phyloP scores from a whole-genome alignment of 371 early-diverging fungal species.

The Mucor indicus region DNA sequence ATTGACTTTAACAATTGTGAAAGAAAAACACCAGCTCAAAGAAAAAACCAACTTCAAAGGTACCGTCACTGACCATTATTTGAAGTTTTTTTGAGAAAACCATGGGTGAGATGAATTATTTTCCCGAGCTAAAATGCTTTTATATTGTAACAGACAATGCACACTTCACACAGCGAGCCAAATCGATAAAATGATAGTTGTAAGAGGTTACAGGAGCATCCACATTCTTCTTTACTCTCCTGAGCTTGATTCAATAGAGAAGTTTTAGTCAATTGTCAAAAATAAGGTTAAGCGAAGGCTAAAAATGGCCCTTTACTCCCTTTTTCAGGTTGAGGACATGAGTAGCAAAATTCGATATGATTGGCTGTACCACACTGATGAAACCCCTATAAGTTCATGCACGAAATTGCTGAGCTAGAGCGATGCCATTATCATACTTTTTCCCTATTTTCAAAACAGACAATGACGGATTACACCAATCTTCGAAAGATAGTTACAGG shows the following conservation, averaged over 20 bases:
- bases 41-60: conserved; percentile 10
- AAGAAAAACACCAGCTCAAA: conserved; percentile 11
- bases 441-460: no score
- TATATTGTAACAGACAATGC: no score
- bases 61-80: conserved; percentile 15
- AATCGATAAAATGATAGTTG: conserved; percentile 6
- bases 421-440: no score
- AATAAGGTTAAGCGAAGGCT: conserved; percentile 4
- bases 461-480: conserved; percentile 34
- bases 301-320: no score
- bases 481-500: conserved; percentile 45
- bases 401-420: no score
- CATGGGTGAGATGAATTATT: conserved; percentile 13
- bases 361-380: no score
- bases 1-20: conserved; percentile 8
- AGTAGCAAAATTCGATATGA: no score
- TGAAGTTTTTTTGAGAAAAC: conserved; percentile 14
- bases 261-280: conserved; percentile 2
- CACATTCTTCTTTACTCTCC: conserved; percentile 4
- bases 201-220: conserved; percentile 3
- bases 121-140: conserved; percentile 12
- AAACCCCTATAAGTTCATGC: no score
- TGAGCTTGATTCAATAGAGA: background rate
- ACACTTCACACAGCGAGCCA: conserved; percentile 10
- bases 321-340: no score